phyloP scores from a whole-genome alignment of 2,329 filamentous ascomycete species.

The Botrytis fabae region DNA sequence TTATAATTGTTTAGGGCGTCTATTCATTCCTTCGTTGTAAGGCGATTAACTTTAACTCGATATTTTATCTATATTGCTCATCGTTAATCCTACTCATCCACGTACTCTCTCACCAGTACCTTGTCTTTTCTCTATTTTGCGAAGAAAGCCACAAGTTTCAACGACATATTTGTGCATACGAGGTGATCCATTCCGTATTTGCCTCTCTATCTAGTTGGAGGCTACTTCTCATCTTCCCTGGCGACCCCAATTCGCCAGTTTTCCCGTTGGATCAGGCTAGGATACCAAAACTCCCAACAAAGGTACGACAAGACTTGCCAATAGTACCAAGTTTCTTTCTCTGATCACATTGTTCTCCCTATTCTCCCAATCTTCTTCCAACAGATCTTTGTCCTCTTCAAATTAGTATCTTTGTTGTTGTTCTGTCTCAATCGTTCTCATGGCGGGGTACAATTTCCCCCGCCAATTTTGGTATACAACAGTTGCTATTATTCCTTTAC shows the following conservation, averaged over 20 bases:
- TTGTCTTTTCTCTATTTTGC: neutral
- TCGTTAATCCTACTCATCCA: neutral
- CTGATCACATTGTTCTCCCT: conserved; percentile 8
- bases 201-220: conserved; percentile 16
- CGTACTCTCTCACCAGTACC: neutral
- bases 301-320: conserved; percentile 18
- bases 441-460: conserved; percentile 25
- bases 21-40: neutral
- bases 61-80: neutral
- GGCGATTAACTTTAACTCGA: neutral
- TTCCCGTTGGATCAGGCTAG: conserved; percentile 2
- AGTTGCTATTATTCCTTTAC: conserved; percentile 26
- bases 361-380: neutral
- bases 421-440: conserved; percentile 10
- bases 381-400: neutral
- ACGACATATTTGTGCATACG: neutral
- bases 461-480: conserved; percentile 1
- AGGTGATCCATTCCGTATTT: neutral
- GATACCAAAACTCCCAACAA: conserved; percentile 6
- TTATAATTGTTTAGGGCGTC: neutral
- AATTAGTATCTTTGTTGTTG: conserved; percentile 3
- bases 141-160: neutral
- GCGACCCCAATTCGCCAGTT: conserved; percentile 19
- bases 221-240: conserved; percentile 17
- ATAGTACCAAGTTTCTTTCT: neutral